Evolutionary conservation across 2,329 filamentous ascomycete genomes (phyloP), one percentile per base, ranked within the genome.

Genomic region (Boeremia exigua): DNA sequence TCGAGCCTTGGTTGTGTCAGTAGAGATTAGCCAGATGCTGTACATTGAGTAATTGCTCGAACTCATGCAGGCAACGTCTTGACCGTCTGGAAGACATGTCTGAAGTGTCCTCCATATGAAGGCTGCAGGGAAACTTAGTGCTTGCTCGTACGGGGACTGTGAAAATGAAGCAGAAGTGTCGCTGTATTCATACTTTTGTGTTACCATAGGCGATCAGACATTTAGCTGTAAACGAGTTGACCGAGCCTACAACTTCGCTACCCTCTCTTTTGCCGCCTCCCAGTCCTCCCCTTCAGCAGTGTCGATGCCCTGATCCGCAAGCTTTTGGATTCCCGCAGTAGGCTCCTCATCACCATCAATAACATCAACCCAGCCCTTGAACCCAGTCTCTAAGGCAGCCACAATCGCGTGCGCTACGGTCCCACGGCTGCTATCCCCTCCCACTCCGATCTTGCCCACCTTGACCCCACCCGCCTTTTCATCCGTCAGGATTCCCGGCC

Each of bases 341-440:
- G 83, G 74, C 0, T 63, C 66, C 54, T 82, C 79, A 17, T 82
- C 74, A 3, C 82, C 83, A 62, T 80, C 77, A 40, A 84, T 58
- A 59, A 85, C 68, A 76, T 85, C 83, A 66, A 79, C 75, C 81
- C 82, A 85, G 0, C 83, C 82, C 34, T 75, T 77, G 23, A 75
- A 77, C 61, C 80, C 80, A 11, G 78, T 77, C 15, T 79, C 80
- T 69, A 85, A 63, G 57, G 83, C 73, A 58, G 67, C 70, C 62
- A 79, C 80, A 38, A 82, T 79, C 37, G 81, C 79, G 62, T 79
- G 74, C 6, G 82, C 83, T 40, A 84, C 82, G 63, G 82, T 80
- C 59, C 77, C 81, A 33, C 83, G 74, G 27, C 75, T 77, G 27
- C 82, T 77, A 54, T 72, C 77, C 0, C 78, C 81, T 32, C 71